phyloP scores from a whole-genome alignment of 2,329 filamentous ascomycete genomes.

The Ceratocystis lukuohia region DNA sequence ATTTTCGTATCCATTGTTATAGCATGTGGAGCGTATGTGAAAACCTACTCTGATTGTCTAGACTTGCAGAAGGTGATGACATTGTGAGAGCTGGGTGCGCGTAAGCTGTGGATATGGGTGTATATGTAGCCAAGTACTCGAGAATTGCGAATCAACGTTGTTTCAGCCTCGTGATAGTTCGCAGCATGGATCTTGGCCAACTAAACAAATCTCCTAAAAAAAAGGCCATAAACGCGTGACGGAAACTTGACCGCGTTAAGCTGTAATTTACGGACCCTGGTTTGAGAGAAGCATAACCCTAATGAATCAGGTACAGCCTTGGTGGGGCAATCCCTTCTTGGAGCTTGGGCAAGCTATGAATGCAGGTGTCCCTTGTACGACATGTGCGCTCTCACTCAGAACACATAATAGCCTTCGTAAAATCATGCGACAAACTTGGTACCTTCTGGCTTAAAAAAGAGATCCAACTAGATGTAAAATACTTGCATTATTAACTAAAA shows the following conservation, averaged over 20 bases:
- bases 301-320: neutral
- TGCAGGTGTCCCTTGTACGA: neutral
- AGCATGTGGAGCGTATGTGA: neutral
- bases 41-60: conserved; percentile 16
- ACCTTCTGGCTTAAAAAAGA: no score
- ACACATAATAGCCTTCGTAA: neutral
- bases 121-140: neutral
- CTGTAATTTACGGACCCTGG: neutral
- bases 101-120: neutral
- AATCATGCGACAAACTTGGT: neutral
- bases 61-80: conserved; percentile 12
- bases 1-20: neutral
- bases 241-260: conserved; percentile 2
- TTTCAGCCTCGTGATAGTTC: conserved; percentile 2
- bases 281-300: neutral
- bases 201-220: neutral
- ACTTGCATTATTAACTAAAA: no score
- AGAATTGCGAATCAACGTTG: neutral
- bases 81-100: neutral
- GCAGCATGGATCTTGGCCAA: neutral
- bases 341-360: neutral
- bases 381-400: neutral
- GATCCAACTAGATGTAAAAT: no score
- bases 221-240: neutral
- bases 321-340: neutral